Evolutionary conservation across 495 filamentous ascomycete species (phyloP).

Genomic region (Xylaria scruposa): DNA sequence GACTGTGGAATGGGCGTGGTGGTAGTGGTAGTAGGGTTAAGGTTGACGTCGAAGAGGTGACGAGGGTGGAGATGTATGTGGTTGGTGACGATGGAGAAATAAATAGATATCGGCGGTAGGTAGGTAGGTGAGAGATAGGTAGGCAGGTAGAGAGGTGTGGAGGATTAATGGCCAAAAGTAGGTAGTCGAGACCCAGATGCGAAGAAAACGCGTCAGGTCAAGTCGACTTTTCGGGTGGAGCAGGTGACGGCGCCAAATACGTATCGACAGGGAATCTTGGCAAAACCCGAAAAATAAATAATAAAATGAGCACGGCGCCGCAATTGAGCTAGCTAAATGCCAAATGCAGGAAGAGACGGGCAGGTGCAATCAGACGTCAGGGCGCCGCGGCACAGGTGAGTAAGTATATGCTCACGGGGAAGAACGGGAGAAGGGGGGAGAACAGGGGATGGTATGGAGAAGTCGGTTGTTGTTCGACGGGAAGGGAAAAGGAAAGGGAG

Average conservation of each 20-base stretch:
- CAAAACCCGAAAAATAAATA: constrained; percentile 8
- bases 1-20: background rate
- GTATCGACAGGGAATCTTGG: constrained; percentile 26
- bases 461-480: background rate
- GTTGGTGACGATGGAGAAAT: constrained; percentile 3
- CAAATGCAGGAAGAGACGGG: background rate
- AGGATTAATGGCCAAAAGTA: constrained; percentile 38
- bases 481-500: background rate
- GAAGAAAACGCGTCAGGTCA: constrained; percentile 45
- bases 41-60: background rate
- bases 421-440: no score
- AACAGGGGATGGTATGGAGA: background rate
- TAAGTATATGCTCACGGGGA: no score
- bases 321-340: constrained; percentile 15
- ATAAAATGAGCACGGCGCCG: constrained; percentile 5
- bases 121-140: constrained; percentile 7
- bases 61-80: background rate
- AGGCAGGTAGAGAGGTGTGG: constrained; percentile 26
- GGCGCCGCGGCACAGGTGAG: background rate
- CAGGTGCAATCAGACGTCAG: constrained; percentile 16
- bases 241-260: constrained; percentile 31
- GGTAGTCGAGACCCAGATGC: constrained; percentile 23
- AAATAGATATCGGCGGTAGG: constrained; percentile 1
- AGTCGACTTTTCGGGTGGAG: constrained; percentile 36
- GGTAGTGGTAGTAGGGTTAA: background rate